phyloP scores from a whole-genome alignment of 306 rosid genomes.

The Vigna reflexopilosa region DNA sequence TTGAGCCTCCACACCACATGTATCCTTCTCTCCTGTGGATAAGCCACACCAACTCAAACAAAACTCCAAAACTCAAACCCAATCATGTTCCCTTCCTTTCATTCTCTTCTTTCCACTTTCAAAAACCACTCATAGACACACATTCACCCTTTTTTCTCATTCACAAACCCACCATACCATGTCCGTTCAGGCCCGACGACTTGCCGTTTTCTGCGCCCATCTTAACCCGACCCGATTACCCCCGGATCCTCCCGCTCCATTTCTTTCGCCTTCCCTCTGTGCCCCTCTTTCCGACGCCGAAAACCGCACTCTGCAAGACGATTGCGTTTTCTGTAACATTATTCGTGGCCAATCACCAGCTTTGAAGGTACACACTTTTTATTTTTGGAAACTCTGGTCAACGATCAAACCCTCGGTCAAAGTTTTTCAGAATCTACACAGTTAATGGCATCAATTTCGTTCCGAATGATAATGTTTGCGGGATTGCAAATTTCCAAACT shows the following conservation, averaged over 20 bases:
- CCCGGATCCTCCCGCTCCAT: slow-evolving; percentile 6
- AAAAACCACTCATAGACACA: background rate
- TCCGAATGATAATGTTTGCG: background rate
- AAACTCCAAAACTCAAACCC: background rate
- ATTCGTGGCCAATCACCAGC: slow-evolving; percentile 72
- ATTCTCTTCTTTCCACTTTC: background rate
- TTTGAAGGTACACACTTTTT: slow-evolving; percentile 8
- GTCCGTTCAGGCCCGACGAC: slow-evolving; percentile 61
- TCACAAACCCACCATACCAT: background rate
- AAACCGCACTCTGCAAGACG: slow-evolving; percentile 38
- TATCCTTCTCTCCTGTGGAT: background rate
- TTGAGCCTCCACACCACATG: background rate
- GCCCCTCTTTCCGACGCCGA: slow-evolving; percentile 38
- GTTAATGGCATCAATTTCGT: background rate
- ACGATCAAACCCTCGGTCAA: background rate
- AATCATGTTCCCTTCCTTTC: background rate
- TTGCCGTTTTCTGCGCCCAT: slow-evolving; percentile 76
- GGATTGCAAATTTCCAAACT: background rate
- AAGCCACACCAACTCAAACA: slow-evolving; percentile 21
- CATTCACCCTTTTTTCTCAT: background rate
- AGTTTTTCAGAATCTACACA: background rate
- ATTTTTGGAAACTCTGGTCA: background rate
- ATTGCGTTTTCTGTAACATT: slow-evolving; percentile 86
- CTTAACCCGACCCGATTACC: slow-evolving; percentile 51
- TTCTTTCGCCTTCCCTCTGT: slow-evolving; percentile 42